Evolutionary conservation across 352 stramenopile genomes (phyloP).

Genomic region (Globisporangium spinosum): DNA sequence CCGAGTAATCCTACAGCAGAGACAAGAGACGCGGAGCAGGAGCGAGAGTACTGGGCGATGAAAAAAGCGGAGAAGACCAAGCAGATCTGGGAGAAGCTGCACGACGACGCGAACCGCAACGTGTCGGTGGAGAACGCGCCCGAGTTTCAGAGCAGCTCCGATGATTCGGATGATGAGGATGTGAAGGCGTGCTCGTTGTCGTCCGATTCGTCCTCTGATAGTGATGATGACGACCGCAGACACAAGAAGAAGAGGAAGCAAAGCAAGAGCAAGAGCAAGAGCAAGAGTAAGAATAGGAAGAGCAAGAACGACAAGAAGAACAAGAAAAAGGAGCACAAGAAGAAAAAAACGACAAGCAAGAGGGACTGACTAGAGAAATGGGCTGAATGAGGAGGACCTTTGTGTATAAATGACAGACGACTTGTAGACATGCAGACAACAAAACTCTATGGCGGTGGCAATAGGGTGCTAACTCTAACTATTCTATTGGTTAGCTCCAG

Average conservation of each 20-base stretch:
- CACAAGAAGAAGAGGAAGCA: conserved; percentile 19
- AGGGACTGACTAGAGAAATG: conserved; percentile 14
- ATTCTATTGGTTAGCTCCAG: conserved; percentile 27
- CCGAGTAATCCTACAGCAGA: background rate
- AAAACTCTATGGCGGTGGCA: conserved; percentile 15
- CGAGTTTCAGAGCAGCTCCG: conserved; percentile 30
- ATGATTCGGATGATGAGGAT: conserved; percentile 45
- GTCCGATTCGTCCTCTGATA: conserved; percentile 5
- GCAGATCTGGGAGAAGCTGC: conserved; percentile 48
- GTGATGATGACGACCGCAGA: conserved; percentile 10
- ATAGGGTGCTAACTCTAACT: background rate
- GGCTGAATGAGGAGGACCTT: conserved; percentile 1
- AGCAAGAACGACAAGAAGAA: conserved; percentile 12
- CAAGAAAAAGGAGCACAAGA: conserved; percentile 16
- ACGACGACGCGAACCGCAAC: conserved; percentile 24
- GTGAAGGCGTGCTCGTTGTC: conserved; percentile 20
- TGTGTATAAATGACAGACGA: background rate
- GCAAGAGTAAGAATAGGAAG: conserved; percentile 16
- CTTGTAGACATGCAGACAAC: conserved; percentile 2
- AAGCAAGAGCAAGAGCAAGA: conserved; percentile 18
- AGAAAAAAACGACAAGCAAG: conserved; percentile 4
- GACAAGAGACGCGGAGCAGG: conserved; percentile 16
- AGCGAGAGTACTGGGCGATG: conserved; percentile 49
- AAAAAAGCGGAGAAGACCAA: conserved; percentile 58
- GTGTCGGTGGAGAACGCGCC: conserved; percentile 52